These are phyloP conservation scores for Calonectria montana DNA, from an alignment of 2,329 filamentous ascomycete species.

Conservation along the genomic window DNA sequence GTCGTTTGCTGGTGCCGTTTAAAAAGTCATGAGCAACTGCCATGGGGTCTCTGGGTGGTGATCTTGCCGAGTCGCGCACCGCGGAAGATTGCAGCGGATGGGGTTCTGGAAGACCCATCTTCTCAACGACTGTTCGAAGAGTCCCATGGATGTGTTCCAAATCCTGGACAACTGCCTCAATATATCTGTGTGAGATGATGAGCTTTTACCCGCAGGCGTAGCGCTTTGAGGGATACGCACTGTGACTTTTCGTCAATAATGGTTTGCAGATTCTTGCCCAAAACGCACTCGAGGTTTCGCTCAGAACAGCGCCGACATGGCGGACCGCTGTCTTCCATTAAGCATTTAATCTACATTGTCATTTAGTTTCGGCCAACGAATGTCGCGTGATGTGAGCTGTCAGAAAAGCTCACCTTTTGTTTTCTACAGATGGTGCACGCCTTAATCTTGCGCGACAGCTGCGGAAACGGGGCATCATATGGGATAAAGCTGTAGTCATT, in stretches of 20 bases:
- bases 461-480: conserved; percentile 16
- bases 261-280: conserved; percentile 53
- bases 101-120: conserved; percentile 11
- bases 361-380: background rate
- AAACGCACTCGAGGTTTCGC: conserved; percentile 47
- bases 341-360: conserved; percentile 48
- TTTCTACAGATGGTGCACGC: conserved; percentile 16
- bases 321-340: conserved; percentile 50
- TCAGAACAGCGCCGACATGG: conserved; percentile 51
- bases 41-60: conserved; percentile 1
- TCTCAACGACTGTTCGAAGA: conserved; percentile 12
- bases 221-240: conserved; percentile 27
- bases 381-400: background rate
- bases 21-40: background rate
- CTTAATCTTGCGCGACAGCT: conserved; percentile 12
- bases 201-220: background rate
- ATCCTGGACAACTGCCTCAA: conserved; percentile 27
- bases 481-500: conserved; percentile 20
- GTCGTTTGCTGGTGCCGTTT: background rate
- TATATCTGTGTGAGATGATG: background rate
- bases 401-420: conserved; percentile 4
- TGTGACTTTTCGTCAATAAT: conserved; percentile 51
- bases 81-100: conserved; percentile 2
- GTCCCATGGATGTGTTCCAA: conserved; percentile 19
- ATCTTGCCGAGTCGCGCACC: conserved; percentile 9